Evolutionary conservation across 164 flowering plant genomes (phyloP).

Genomic region (Tinospora cordifolia): DNA sequence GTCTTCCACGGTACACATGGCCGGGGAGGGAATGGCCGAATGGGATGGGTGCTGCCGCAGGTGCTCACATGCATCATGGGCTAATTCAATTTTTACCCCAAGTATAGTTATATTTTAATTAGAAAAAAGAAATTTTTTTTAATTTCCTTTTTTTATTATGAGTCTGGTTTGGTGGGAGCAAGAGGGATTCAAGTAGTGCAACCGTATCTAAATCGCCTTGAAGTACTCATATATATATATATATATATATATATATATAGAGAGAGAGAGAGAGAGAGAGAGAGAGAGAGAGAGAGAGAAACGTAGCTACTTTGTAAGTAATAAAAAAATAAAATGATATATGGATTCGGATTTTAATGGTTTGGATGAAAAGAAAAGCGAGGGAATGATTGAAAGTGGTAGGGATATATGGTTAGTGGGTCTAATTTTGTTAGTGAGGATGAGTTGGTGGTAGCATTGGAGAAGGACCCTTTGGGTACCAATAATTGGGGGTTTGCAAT

Average conservation of each 20-base stretch:
- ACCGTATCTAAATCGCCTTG: slow-evolving; percentile 27
- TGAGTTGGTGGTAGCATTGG: slow-evolving; percentile 23
- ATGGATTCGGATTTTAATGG: no score
- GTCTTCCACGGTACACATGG: neutral
- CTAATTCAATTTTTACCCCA: neutral
- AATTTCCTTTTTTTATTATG: neutral
- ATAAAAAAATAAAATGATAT: no score
- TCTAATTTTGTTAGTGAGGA: neutral
- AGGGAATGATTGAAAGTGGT: slow-evolving; percentile 13
- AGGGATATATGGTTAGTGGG: slow-evolving; percentile 19
- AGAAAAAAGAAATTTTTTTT: no score
- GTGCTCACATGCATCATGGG: slow-evolving; percentile 6
- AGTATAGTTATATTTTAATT: no score
- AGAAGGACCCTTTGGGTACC: slow-evolving; percentile 22
- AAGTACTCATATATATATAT: slow-evolving; percentile 9
- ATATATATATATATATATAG: neutral
- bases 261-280: neutral
- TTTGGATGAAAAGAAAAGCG: neutral
- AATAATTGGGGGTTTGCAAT: slow-evolving; percentile 44
- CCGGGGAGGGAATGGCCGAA: neutral
- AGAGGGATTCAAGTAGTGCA: slow-evolving; percentile 22
- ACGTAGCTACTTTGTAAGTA: no score
- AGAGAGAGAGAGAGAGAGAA: no score
- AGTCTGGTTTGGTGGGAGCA: slow-evolving; percentile 27
- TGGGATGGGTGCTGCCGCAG: neutral